Evolutionary conservation across 1,139 yeast species (phyloP), one percentile per base, ranked within the genome.

Genomic region (Zygotorulaspora mrakii): DNA sequence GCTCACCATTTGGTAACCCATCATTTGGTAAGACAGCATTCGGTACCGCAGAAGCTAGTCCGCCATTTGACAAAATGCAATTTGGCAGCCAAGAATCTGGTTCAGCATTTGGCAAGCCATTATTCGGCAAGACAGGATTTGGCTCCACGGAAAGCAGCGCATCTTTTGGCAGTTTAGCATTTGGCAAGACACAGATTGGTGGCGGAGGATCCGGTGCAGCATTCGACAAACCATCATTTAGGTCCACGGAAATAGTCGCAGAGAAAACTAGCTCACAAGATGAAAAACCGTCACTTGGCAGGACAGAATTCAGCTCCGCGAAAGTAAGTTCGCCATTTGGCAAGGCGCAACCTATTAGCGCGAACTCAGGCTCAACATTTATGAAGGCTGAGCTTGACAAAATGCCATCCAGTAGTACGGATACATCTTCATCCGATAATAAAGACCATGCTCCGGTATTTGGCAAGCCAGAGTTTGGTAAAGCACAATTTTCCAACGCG

Each of bases 221-320:
- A 7, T 40, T 48, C 38, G 46, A 45, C 10, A 20, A 13, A 43
- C 34, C 50, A 43, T 6, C 35, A 27, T 31, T 39, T 46, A 33
- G 42, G n/a, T 10, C 11, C 27, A 24, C 39, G 9, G 21, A 11
- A n/a, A n/a, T n/a, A n/a, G n/a, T n/a, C n/a, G n/a, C n/a, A n/a
- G n/a, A n/a, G n/a, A n/a, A n/a, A 17, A 26, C 14, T 26, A 31
- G 25, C n/a, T 28, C 23, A 20, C 26, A 28, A 25, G 47, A 44
- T 23, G 52, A 50, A 11, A 31, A 44, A 11, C 14, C 45, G 20
- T 23, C 48, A 13, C 39, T 45, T 37, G 47, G 50, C 32, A 32
- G 39, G 18, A 20, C 44, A 8, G 35, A 42, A 20, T 20, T 9
- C 9, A 20, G 9, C 9, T n/a, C n/a, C n/a, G n/a, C n/a, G n/a